Evolutionary conservation across 1,284 basidiomycete species (phyloP).

Genomic region (Anthracocystis walkeri): DNA sequence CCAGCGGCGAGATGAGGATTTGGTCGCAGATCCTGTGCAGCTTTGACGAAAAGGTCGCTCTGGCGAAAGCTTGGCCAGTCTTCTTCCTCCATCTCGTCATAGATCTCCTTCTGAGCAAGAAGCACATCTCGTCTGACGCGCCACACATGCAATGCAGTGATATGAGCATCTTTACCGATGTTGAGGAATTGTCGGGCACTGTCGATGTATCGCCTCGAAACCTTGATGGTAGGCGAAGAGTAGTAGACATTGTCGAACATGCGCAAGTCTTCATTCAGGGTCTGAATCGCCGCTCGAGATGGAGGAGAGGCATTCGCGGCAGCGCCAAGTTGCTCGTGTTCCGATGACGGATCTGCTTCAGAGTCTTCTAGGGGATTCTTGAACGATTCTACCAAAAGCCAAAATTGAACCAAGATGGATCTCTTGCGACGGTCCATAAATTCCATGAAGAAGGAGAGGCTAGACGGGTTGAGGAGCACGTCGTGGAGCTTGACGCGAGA

Average conservation of each 20-base stretch:
- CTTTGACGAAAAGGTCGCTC: conserved; percentile 90
- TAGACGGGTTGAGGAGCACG: conserved; percentile 85
- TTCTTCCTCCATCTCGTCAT: conserved; percentile 84
- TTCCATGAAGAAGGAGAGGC: conserved; percentile 95
- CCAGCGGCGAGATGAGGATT: conserved; percentile 69
- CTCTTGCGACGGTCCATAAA: conserved; percentile 91
- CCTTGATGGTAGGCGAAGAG: conserved; percentile 74
- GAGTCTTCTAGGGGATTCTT: conserved; percentile 86
- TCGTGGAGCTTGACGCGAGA: conserved; percentile 70
- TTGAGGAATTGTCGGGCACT: conserved; percentile 78
- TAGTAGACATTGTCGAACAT: conserved; percentile 90
- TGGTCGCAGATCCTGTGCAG: conserved; percentile 77
- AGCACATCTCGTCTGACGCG: conserved; percentile 78
- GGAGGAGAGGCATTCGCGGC: conserved; percentile 25
- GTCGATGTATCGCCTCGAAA: conserved; percentile 79
- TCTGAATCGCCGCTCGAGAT: conserved; percentile 71
- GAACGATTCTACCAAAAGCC: conserved; percentile 95
- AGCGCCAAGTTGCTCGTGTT: conserved; percentile 64
- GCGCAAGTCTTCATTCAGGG: conserved; percentile 81
- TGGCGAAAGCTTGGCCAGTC: conserved; percentile 88
- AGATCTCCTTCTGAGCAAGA: conserved; percentile 84
- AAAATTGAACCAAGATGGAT: conserved; percentile 90
- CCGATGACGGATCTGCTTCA: conserved; percentile 71
- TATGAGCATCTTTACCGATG: conserved; percentile 51
- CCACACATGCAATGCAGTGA: conserved; percentile 39